Evolutionary conservation across 192 early-diverging fungal species (phyloP).

Genomic region (Rhizophagus clarus): DNA sequence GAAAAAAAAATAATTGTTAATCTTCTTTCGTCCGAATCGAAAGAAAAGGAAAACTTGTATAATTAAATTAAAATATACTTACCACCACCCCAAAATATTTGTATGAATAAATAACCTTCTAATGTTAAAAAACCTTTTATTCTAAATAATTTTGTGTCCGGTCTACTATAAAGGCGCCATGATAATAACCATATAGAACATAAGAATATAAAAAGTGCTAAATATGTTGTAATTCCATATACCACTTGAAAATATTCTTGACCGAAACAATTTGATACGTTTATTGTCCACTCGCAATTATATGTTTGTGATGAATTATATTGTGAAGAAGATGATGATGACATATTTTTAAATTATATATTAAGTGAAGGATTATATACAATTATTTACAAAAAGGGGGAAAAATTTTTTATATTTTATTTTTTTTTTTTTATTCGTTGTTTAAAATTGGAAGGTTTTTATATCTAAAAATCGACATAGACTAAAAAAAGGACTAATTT

Average conservation of each 20-base stretch:
- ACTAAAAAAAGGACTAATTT: too few species aligned
- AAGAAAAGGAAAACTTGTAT: not conserved
- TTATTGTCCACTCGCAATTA: slow-evolving; percentile 1
- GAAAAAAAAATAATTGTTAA: too few species aligned
- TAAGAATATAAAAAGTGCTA: not conserved
- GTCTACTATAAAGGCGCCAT: slow-evolving; percentile 7
- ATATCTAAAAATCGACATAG: too few species aligned
- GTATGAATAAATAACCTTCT: slow-evolving; percentile 21
- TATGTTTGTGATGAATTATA: not conserved
- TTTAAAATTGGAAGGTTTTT: too few species aligned
- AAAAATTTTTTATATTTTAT: not conserved
- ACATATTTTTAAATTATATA: not conserved
- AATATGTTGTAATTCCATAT: slow-evolving; percentile 6
- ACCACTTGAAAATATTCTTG: slow-evolving; percentile 6
- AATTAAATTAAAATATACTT: not conserved
- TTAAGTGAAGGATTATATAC: not conserved
- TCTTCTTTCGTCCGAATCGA: too few species aligned
- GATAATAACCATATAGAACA: not conserved
- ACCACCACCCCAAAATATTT: slow-evolving; percentile 7
- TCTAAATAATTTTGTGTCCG: not conserved
- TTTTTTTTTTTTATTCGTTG: too few species aligned
- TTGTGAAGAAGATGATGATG: not conserved
- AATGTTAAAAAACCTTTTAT: slow-evolving; percentile 8
- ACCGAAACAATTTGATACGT: not conserved
- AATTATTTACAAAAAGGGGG: not conserved